These are phyloP conservation scores for Aureobasidium melanogenum DNA, from an alignment of 2,329 filamentous ascomycete genomes.

Conservation along the genomic window DNA sequence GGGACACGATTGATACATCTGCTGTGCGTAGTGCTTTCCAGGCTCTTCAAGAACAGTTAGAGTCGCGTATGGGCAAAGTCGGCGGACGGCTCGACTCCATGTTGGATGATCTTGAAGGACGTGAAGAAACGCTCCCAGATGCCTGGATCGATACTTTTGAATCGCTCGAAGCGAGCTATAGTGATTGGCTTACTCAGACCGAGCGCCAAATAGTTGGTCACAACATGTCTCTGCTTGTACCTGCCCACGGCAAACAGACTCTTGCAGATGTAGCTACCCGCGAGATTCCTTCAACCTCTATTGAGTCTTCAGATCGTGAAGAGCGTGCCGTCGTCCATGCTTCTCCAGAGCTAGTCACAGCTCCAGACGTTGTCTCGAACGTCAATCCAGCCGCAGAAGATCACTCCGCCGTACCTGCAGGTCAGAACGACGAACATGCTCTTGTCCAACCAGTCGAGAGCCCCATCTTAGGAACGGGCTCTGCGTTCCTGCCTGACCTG, in stretches of 20 bases:
- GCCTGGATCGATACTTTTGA: conserved; percentile 85
- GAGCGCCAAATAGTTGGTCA: conserved; percentile 57
- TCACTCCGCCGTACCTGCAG: background rate
- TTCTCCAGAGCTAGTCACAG: background rate
- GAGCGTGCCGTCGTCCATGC: background rate
- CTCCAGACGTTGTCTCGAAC: background rate
- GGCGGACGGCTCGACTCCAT: conserved; percentile 72
- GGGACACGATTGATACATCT: conserved; percentile 32
- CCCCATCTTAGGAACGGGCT: background rate
- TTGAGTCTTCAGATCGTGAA: background rate
- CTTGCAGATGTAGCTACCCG: background rate
- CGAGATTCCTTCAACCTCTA: background rate
- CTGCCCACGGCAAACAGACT: background rate
- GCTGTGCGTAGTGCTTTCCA: conserved; percentile 27
- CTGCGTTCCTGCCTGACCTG: background rate
- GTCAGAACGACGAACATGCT: background rate
- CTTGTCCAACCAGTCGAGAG: background rate
- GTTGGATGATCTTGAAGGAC: conserved; percentile 77
- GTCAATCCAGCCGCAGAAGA: no score
- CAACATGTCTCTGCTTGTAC: background rate
- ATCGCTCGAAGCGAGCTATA: conserved; percentile 64
- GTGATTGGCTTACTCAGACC: conserved; percentile 70
- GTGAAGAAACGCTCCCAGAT: conserved; percentile 75
- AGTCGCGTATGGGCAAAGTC: conserved; percentile 58
- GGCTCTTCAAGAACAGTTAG: conserved; percentile 55